phyloP scores from a whole-genome alignment of 352 stramenopile species.

The Globisporangium viniferum region DNA sequence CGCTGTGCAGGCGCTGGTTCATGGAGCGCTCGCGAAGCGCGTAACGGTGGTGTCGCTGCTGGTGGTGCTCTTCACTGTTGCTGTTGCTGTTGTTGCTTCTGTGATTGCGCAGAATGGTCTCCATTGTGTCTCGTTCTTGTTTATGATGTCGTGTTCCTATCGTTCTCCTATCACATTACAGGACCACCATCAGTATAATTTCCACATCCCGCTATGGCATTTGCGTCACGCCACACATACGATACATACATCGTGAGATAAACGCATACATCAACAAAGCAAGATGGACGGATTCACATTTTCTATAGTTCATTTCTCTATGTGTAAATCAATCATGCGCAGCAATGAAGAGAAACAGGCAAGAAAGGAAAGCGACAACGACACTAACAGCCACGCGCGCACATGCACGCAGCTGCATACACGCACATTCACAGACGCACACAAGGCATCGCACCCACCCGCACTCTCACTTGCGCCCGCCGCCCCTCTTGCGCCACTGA shows the following conservation, averaged over 20 bases:
- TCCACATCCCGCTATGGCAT: neutral
- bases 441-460: neutral
- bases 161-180: neutral
- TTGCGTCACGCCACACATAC: neutral
- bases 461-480: neutral
- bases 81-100: neutral
- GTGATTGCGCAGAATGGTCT: neutral
- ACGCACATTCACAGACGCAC: neutral
- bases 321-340: neutral
- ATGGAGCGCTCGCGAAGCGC: constrained; percentile 7
- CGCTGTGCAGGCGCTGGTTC: neutral
- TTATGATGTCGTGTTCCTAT: neutral
- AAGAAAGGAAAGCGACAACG: neutral
- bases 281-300: neutral
- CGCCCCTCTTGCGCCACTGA: neutral
- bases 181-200: neutral
- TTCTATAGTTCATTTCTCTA: constrained; percentile 4
- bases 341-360: neutral
- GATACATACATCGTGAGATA: neutral
- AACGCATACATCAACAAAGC: neutral
- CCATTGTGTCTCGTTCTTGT: neutral
- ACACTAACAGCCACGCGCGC: neutral
- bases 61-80: neutral
- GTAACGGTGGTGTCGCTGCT: neutral
- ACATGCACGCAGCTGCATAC: neutral